Conservation (phyloP, 2,329 filamentous ascomycete genomes). For the Alternaria ethzedia region DNA sequence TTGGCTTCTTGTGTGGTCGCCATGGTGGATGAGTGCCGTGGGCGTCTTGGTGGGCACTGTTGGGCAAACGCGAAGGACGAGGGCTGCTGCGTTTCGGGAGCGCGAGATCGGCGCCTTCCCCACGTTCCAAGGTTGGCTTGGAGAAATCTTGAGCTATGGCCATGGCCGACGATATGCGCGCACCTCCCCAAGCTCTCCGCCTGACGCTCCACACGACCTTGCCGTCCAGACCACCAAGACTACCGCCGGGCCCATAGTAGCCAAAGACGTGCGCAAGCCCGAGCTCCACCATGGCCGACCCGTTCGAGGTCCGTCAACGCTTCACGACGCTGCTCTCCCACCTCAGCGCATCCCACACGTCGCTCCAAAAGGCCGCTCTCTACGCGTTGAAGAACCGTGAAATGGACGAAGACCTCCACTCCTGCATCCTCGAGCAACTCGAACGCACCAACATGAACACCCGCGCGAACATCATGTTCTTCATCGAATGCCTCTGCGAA, state of each 20-base stretch:
- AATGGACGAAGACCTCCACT: conserved; percentile 96
- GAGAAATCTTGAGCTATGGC: conserved; percentile 22
- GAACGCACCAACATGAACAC: conserved; percentile 97
- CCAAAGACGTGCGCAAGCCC: not conserved
- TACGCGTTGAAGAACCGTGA: conserved; percentile 94
- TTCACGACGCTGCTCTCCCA: conserved; percentile 91
- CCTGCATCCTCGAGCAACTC: conserved; percentile 94
- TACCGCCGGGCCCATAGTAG: not conserved
- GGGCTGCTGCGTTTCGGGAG: conserved; percentile 13
- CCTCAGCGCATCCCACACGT: conserved; percentile 87
- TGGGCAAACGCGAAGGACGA: conserved; percentile 7
- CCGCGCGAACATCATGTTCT: conserved; percentile 98
- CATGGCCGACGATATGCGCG: conserved; percentile 32
- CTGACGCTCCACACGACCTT: not conserved
- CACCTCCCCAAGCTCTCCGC: conserved; percentile 9
- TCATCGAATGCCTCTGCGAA: conserved; percentile 94
- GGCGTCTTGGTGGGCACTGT: conserved; percentile 3
- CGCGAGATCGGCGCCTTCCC: conserved; percentile 22
- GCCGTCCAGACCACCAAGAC: not conserved
- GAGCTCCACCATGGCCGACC: conserved; percentile 69
- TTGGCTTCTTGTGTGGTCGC: conserved; percentile 37
- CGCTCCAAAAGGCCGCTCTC: conserved; percentile 88
- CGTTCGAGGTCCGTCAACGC: conserved; percentile 97
- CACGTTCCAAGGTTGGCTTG: conserved; percentile 9
- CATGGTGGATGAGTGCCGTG: conserved; percentile 30